A percentile compares a stretch with the other conserved stretches of the same genome.
phyloP scores from a whole-genome alignment of 139 green algal species.

The Monoraphidium neglectum region DNA sequence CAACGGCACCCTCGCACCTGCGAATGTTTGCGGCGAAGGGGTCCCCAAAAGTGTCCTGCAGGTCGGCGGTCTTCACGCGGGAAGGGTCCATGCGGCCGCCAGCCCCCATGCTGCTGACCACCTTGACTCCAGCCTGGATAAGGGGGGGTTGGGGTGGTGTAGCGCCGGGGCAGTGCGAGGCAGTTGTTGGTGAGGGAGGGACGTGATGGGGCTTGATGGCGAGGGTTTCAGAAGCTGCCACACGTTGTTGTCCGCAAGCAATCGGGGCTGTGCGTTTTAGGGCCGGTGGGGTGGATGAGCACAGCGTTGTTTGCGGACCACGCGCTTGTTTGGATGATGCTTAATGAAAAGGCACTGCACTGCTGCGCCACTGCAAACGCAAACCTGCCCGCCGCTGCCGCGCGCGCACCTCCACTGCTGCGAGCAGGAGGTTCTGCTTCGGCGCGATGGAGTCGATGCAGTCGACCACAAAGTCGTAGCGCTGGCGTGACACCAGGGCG shows the following conservation, averaged over 20 bases:
- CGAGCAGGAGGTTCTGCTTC: conserved; percentile 44
- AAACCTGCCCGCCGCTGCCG: not conserved
- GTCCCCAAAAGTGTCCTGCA: conserved; percentile 48
- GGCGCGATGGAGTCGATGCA: conserved; percentile 50
- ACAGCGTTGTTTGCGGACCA: too few species aligned
- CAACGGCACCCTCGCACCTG: not conserved
- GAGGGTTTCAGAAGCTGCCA: too few species aligned
- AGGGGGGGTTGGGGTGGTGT: not conserved
- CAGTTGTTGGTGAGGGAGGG: not conserved
- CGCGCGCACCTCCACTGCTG: conserved; percentile 3
- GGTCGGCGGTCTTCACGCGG: conserved; percentile 36
- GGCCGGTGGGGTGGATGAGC: too few species aligned
- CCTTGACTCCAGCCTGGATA: not conserved
- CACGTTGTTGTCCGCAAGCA: too few species aligned
- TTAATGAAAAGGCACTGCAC: too few species aligned
- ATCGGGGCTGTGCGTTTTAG: too few species aligned
- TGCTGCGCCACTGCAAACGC: not conserved
- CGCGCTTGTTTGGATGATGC: too few species aligned
- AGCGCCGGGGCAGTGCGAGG: not conserved
- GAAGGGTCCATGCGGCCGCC: conserved; percentile 46
- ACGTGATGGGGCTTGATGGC: too few species aligned
- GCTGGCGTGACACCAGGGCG: conserved; percentile 13
- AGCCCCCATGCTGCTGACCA: conserved; percentile 34
- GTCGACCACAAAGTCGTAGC: conserved; percentile 52
- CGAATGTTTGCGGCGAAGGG: conserved; percentile 46